phyloP scores from a whole-genome alignment of 257 asterid genomes.

The Plantago elongata region DNA sequence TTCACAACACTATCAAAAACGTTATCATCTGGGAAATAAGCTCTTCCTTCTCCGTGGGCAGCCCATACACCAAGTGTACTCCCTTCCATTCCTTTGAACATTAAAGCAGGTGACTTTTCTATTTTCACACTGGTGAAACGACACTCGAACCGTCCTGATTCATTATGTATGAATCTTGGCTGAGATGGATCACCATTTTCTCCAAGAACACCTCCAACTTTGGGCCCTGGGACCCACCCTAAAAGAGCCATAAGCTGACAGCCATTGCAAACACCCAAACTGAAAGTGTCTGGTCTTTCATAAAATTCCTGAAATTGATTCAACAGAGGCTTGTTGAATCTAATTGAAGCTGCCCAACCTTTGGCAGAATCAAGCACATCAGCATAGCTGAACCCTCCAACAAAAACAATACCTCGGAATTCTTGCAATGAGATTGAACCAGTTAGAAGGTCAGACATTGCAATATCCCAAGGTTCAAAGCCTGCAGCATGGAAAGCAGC shows the following conservation, averaged over 20 bases:
- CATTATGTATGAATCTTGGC: conserved; percentile 84
- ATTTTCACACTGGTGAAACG: conserved; percentile 80
- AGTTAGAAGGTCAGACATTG: conserved; percentile 93
- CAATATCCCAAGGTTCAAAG: conserved; percentile 89
- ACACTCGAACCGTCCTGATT: conserved; percentile 85
- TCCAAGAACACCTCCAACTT: conserved; percentile 71
- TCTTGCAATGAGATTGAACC: conserved; percentile 42
- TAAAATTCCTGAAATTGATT: conserved; percentile 78
- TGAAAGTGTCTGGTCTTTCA: conserved; percentile 70
- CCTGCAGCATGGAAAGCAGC: conserved; percentile 91
- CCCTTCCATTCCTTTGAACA: conserved; percentile 91
- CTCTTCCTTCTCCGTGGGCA: conserved; percentile 93
- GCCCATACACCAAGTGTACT: conserved; percentile 92
- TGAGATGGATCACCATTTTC: conserved; percentile 71
- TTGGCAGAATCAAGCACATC: conserved; percentile 94
- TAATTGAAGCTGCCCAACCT: conserved; percentile 94
- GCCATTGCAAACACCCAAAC: conserved; percentile 90
- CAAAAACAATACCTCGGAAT: conserved; percentile 61
- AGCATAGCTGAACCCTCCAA: conserved; percentile 92
- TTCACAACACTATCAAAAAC: conserved; percentile 38
- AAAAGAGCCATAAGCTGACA: conserved; percentile 96
- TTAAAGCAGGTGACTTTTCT: conserved; percentile 70
- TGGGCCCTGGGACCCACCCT: conserved; percentile 93
- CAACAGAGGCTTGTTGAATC: conserved; percentile 71
- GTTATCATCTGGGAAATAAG: conserved; percentile 64